Base-by-base conservation (phyloP, 2,329 filamentous ascomycete species). In the Aspergillus neotritici region DNA sequence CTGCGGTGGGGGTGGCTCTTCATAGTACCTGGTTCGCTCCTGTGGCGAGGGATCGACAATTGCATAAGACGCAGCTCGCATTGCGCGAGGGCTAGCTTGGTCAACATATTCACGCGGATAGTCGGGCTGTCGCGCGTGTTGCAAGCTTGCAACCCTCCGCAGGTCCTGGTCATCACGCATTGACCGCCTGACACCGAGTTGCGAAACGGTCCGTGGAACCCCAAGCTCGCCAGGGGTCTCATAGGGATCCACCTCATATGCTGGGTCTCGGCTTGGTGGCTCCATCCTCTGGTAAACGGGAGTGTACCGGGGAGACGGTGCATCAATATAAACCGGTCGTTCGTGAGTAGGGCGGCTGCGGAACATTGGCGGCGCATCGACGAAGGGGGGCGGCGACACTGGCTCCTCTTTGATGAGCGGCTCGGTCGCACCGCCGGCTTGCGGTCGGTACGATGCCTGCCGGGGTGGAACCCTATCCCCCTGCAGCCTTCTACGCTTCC, bases 321-420 rank as follows among this genome's bases (percentile, higher is more conserved):
- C 63, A 41, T 72, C 68, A 52, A 73, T 72, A 47, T 78, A 75
- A 32, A 76, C 66, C 5, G 71, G 70, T 41, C 68, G 67, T 37
- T 65, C 65, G 41, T 68, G 66, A 40, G 62, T 58, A 21, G 50
- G 57, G 36, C 61, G 63, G 33, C 46, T 52, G 44, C 60, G 56
- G 35, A 65, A 63, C 43, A 69, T 59, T 38, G 67, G 56, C 28
- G 65, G 62, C 16, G 65, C 61, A 49, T 70, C 66, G 40, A 70
- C 63, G 47, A 82, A 76, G 1, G 76, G 75, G 33, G 77, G 77
- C 14, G 80, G 80, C 10, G 80, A 83, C 13, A 80, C 65, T 6
- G 79, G 78, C 56, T 83, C 80, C 52, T 78, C 73, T 57, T 83
- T 83, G 58, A 83, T 79, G 50, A 74, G 74, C 7, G 76, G 66